These are phyloP conservation scores for Acidiella bohemica DNA, from an alignment of 495 filamentous ascomycete genomes.

Conservation along the genomic window DNA sequence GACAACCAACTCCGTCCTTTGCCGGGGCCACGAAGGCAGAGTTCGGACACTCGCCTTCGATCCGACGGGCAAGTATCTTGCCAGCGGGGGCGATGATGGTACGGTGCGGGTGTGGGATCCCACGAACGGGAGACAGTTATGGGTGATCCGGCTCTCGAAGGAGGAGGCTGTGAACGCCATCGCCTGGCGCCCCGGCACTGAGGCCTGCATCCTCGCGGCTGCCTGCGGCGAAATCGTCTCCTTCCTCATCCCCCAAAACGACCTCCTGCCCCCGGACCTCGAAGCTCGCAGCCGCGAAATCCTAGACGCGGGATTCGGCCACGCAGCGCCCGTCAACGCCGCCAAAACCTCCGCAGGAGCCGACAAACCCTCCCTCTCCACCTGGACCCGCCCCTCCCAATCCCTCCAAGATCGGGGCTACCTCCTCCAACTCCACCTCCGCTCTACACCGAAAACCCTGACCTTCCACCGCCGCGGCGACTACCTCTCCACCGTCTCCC, in stretches of 20 bases:
- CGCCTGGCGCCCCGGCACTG: conserved; percentile 72
- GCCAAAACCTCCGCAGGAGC: conserved; percentile 36
- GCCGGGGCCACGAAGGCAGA: conserved; percentile 75
- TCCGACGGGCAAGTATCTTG: conserved; percentile 62
- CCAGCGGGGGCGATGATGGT: conserved; percentile 89
- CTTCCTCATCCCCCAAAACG: conserved; percentile 55
- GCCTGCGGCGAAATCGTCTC: conserved; percentile 74
- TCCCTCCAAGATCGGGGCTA: conserved; percentile 63
- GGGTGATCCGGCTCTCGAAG: conserved; percentile 64
- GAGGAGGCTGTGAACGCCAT: conserved; percentile 79
- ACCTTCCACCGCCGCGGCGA: conserved; percentile 90
- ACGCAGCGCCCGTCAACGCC: conserved; percentile 53
- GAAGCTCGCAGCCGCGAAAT: conserved; percentile 61
- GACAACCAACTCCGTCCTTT: conserved; percentile 69
- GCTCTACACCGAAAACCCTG: conserved; percentile 59
- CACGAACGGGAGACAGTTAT: conserved; percentile 71
- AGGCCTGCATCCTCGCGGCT: conserved; percentile 66
- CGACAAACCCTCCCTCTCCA: conserved; percentile 57
- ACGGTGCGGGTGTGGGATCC: conserved; percentile 87
- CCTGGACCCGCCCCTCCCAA: conserved; percentile 70
- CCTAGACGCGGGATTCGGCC: conserved; percentile 78
- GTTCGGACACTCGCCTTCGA: conserved; percentile 72
- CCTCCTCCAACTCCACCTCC: conserved; percentile 56
- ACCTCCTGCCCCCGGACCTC: conserved; percentile 50
- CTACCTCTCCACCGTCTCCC: conserved; percentile 86